Evolutionary conservation across 2,329 filamentous ascomycete species (phyloP), one percentile per base, ranked within the genome.

Genomic region (Beauveria varroae): DNA sequence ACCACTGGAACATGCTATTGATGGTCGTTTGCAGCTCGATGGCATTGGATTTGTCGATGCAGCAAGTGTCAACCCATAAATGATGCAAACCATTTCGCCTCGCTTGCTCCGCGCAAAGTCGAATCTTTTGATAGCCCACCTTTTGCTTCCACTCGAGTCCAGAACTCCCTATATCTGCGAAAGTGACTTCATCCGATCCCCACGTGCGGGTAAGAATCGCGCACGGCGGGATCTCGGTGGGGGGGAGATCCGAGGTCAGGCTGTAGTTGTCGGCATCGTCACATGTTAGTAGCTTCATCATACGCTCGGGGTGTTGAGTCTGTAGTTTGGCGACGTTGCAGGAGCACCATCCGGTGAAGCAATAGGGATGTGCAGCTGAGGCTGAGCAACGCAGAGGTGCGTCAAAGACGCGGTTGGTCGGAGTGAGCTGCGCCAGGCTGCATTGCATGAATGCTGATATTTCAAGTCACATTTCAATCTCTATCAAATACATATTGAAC

Each of bases 161-260:
- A 6, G 37, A 3, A 16, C 10, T 30, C 12, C 16, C 8, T 2
- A 69, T 30, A 22, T 72, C 68, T n/a, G 71, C 65, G 28, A 70
- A 69, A 3, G 63, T 64, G 0, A 73, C 65, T 54, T 75, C 72
- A 1, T 69, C 14, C 1, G 65, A 60, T 9, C 65, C 67, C 72
- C 73, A 75, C 0, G 70, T 73, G 51, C 75, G 73, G 2, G 72
- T 75, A 1, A 76, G 66, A 26, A 75, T 75, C 12, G 68, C 71
- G 56, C 74, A 76, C 0, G 57, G 60, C 8, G 68, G 68, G 4
- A 53, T 26, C 22, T 51, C 16, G 30, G 12, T 14, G 30, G 12
- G 73, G 1, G 72, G 74, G 0, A 34, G 16, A 51, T 51, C 47
- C 14, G n/a, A 9, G 9, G 47, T 51, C 8, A 51, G 26, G 47